These are phyloP conservation scores for Boletus tomentosulus DNA, from an alignment of 768 basidiomycete species.

Conservation along the genomic window DNA sequence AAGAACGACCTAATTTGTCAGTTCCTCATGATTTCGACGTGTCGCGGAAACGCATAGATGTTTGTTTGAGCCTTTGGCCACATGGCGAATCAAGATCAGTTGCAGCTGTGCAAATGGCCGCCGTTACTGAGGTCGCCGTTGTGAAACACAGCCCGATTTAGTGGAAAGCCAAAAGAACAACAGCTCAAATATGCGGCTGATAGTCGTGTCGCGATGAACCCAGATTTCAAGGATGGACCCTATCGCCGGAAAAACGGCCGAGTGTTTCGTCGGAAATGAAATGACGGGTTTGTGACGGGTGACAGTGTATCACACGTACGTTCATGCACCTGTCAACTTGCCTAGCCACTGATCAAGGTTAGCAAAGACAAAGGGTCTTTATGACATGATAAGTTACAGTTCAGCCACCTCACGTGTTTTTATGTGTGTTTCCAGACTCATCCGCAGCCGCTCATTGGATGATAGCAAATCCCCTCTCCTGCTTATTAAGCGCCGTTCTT, in stretches of 20 bases:
- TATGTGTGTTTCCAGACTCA: background rate
- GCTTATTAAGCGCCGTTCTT: constrained; percentile 20
- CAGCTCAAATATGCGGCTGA: no score
- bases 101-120: background rate
- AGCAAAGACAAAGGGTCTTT: background rate
- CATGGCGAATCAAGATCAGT: background rate
- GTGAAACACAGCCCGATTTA: background rate
- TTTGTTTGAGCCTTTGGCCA: background rate
- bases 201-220: background rate
- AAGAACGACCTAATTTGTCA: background rate
- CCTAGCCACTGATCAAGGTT: background rate
- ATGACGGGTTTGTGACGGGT: no score
- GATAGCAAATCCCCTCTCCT: constrained; percentile 15
- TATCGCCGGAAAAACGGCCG: background rate
- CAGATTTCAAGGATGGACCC: background rate
- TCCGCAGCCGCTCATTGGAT: constrained; percentile 14
- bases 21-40: background rate
- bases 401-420: background rate
- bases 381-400: constrained; percentile 19
- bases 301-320: constrained; percentile 13
- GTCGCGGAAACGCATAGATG: background rate
- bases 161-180: no score
- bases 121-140: background rate
- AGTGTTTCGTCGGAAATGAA: constrained; percentile 1
- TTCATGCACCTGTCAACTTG: constrained; percentile 9